Evolutionary conservation across 495 filamentous ascomycete species (phyloP).

Genomic region (Acidomyces sp.): DNA sequence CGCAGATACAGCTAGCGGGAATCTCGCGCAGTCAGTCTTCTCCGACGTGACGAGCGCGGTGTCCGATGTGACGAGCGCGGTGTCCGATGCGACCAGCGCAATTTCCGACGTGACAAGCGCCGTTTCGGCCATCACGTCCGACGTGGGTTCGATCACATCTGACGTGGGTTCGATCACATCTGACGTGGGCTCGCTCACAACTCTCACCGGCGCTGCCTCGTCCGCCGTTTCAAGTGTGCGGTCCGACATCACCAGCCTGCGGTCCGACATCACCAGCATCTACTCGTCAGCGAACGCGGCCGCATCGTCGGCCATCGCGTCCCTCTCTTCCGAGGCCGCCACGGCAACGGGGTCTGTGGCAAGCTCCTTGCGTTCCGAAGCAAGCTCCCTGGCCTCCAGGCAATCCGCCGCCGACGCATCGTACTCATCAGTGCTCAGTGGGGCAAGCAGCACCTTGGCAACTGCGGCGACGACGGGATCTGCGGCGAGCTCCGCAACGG

Average conservation of each 20-base stretch:
- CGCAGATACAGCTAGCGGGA: neutral
- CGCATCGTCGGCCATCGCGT: constrained; percentile 1
- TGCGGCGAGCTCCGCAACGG: neutral
- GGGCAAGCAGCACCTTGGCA: neutral
- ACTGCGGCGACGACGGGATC: neutral
- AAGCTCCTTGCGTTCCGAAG: neutral
- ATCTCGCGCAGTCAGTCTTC: neutral
- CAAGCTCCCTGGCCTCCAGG: neutral
- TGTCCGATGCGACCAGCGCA: neutral
- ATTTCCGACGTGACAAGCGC: neutral
- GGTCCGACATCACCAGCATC: neutral
- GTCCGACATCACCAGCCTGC: neutral
- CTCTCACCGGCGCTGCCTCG: neutral
- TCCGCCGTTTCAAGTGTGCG: neutral
- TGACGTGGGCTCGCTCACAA: neutral
- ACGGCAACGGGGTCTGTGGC: neutral
- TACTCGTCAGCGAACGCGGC: neutral
- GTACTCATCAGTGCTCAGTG: neutral
- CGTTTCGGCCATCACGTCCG: neutral
- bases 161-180: neutral
- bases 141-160: neutral
- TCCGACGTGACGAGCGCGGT: neutral
- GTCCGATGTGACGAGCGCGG: neutral
- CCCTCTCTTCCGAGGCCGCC: neutral
- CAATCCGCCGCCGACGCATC: neutral